These are phyloP conservation scores for Astraeus odoratus DNA, from an alignment of 768 basidiomycete species.

Conservation along the genomic window DNA sequence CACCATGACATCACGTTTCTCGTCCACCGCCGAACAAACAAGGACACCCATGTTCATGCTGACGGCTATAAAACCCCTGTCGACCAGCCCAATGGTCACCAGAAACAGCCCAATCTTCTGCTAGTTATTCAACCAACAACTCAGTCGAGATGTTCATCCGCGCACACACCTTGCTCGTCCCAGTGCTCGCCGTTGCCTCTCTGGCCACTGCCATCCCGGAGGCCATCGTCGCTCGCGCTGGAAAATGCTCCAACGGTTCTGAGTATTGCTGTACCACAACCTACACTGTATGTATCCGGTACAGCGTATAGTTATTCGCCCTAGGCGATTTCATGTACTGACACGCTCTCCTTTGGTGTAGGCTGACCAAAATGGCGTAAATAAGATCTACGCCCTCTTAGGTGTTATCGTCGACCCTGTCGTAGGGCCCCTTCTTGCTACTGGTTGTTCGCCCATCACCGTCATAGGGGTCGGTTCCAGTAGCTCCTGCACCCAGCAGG, in stretches of 20 bases:
- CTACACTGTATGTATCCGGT: neutral
- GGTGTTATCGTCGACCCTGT: neutral
- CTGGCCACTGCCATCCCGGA: neutral
- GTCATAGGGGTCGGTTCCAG: constrained; percentile 19
- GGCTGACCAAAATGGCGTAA: neutral
- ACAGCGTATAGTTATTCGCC: neutral
- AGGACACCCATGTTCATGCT: no score
- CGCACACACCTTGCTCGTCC: neutral
- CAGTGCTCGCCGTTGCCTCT: neutral
- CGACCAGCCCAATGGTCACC: neutral
- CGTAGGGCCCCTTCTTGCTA: constrained; percentile 18
- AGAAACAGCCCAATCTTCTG: neutral
- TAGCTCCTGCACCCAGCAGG: constrained; percentile 15
- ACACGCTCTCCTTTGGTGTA: neutral
- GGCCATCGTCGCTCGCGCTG: neutral
- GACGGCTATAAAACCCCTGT: neutral
- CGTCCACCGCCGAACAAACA: no score
- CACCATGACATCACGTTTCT: no score
- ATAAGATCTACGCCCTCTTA: constrained; percentile 2
- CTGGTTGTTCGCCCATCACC: constrained; percentile 31
- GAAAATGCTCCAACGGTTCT: constrained; percentile 22
- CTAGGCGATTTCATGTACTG: neutral
- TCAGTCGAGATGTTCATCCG: neutral
- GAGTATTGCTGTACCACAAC: constrained; percentile 22
- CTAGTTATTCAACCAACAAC: neutral